Conservation (phyloP, 768 basidiomycete species). For the Calocera viscosa region DNA sequence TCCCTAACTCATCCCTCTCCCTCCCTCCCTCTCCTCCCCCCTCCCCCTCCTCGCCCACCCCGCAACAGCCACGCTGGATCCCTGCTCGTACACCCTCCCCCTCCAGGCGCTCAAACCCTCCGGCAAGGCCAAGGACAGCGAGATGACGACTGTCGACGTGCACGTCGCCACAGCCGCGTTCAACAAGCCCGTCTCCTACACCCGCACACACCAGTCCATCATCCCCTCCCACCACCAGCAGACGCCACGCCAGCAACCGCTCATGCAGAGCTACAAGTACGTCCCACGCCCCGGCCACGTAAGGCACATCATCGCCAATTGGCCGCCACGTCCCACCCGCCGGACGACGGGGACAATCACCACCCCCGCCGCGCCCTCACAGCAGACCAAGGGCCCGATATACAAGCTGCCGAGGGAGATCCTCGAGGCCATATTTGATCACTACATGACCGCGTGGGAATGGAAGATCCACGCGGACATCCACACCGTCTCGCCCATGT, state of each 20-base stretch:
- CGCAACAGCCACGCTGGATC: neutral
- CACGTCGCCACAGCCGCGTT: neutral
- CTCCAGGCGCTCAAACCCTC: neutral
- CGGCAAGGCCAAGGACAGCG: neutral
- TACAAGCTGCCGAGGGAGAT: constrained; percentile 1
- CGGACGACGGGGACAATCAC: neutral
- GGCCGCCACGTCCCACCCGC: neutral
- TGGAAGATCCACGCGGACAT: constrained; percentile 7
- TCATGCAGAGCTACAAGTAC: constrained; percentile 7
- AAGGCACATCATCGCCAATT: neutral
- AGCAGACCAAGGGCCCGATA: neutral
- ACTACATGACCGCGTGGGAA: constrained; percentile 4
- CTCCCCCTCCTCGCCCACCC: neutral
- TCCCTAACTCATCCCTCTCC: neutral
- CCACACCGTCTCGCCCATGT: constrained; percentile 4
- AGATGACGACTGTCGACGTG: constrained; percentile 1
- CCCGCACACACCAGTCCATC: neutral
- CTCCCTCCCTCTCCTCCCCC: neutral
- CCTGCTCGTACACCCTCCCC: neutral
- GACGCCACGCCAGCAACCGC: neutral
- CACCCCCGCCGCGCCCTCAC: neutral
- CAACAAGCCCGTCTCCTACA: neutral
- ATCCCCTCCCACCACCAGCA: neutral
- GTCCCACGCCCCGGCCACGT: neutral
- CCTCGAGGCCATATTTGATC: constrained; percentile 1